These are phyloP conservation scores for Scortechinia acanthostroma DNA, from an alignment of 2,329 filamentous ascomycete genomes.

Conservation along the genomic window DNA sequence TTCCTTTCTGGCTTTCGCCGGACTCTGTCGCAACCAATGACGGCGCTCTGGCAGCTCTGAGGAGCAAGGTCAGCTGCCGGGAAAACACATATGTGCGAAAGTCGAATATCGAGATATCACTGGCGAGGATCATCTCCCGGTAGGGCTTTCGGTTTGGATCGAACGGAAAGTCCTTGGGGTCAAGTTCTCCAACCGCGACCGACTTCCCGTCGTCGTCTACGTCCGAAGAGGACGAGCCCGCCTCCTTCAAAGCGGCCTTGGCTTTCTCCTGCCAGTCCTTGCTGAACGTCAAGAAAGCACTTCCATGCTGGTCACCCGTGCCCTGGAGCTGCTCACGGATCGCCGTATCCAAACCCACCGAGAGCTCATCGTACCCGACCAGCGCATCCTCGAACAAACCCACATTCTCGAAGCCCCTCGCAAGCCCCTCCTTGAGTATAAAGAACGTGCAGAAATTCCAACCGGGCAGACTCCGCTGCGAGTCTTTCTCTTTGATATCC, in stretches of 20 bases:
- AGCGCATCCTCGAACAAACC: constrained; percentile 92
- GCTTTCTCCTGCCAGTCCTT: constrained; percentile 63
- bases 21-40: constrained; percentile 54
- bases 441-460: constrained; percentile 99
- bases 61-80: constrained; percentile 73
- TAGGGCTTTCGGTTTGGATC: constrained; percentile 71
- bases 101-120: constrained; percentile 92
- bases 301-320: constrained; percentile 55
- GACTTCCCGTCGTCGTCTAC: constrained; percentile 13
- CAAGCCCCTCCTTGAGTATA: constrained; percentile 89
- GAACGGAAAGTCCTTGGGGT: constrained; percentile 42
- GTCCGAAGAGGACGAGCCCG: constrained; percentile 21
- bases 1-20: constrained; percentile 55
- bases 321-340: constrained; percentile 65
- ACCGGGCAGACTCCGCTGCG: constrained; percentile 77
- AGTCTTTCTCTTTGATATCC: constrained; percentile 89
- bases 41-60: constrained; percentile 73
- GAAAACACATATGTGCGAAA: constrained; percentile 92
- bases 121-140: constrained; percentile 82
- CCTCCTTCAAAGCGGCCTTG: constrained; percentile 42
- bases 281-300: constrained; percentile 63
- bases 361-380: constrained; percentile 89
- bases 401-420: constrained; percentile 89
- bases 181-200: constrained; percentile 5
- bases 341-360: constrained; percentile 76